Evolutionary conservation across 2,329 filamentous ascomycete species (phyloP), one percentile per base, ranked within the genome.

Genomic region (Periconia macrospinosa): DNA sequence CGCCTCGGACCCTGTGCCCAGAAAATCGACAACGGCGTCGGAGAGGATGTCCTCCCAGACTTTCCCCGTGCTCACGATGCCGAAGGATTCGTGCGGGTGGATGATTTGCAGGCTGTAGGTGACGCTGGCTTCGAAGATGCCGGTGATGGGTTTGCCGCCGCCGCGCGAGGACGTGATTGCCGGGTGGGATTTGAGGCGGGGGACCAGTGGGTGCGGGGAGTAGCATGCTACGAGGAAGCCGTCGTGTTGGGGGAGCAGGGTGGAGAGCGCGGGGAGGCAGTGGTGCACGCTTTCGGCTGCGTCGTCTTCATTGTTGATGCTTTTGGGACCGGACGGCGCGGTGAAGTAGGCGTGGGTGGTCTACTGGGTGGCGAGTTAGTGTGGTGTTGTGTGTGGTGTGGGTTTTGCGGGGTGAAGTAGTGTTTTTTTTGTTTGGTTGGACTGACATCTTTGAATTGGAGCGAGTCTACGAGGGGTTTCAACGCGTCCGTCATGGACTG

Each of bases 151-250:
- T 72, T 76, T 83, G 54, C n/a, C n/a, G n/a, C n/a, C n/a, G n/a
- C n/a, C n/a, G n/a, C 70, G 71, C 10, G 58, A 60, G 14, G 61
- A 54, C 6, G 71, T 73, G 49, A 71, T 64, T 1, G 68, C 58
- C 13, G 78, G 72, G 14, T 76, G 65, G n/a, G 75, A 59, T 54
- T 79, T 80, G 11, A 96, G 76, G 46, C 81, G 72, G 0, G 79
- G 72, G 0, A 96, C 90, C 0, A 97, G 81, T 0, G 89, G 86
- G 67, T 97, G 92, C 1, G 89, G 85, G 55, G 90, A 94, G 77
- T 91, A 97, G 76, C 93, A 97, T 18, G 92, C 92, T 2, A 97
- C 83, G 0, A 97, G 81, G 57, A 95, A 87, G n/a, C 82, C 91
- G 67, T 94, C 86, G 71, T 90, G 85, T 27, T 75, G 63, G n/a